Evolutionary conservation across 345 rosid species (phyloP).

Genomic region (Brassica rapa): DNA sequence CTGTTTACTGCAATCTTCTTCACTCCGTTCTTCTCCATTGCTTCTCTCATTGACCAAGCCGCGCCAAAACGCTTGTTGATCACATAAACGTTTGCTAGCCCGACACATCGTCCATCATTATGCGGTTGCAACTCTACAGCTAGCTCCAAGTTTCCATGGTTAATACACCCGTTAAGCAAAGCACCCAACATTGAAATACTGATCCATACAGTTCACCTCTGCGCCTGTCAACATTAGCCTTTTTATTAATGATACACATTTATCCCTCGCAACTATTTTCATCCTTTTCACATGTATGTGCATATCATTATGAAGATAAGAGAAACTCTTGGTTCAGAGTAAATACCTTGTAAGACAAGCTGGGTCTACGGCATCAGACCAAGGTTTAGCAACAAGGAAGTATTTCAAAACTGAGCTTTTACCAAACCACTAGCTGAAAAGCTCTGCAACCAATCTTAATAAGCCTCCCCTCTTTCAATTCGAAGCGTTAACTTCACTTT

Average conservation of each 20-base stretch:
- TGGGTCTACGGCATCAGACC: conserved; percentile 24
- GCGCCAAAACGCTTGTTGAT: conserved; percentile 17
- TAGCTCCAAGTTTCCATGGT: conserved; percentile 59
- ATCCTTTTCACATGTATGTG: background rate
- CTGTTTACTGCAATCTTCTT: conserved; percentile 78
- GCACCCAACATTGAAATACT: conserved; percentile 59
- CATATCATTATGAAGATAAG: background rate
- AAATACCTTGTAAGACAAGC: conserved; percentile 28
- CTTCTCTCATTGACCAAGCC: conserved; percentile 59
- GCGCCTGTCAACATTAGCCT: conserved; percentile 19
- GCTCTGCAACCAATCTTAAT: conserved; percentile 10
- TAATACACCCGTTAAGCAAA: conserved; percentile 68
- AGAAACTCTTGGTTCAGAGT: background rate
- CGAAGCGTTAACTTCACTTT: conserved; percentile 15
- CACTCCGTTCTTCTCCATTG: conserved; percentile 78
- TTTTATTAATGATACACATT: conserved; percentile 1
- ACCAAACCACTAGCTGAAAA: conserved; percentile 10
- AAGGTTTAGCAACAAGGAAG: conserved; percentile 17
- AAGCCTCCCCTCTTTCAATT: conserved; percentile 5
- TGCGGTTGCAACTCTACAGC: conserved; percentile 73
- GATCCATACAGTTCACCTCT: conserved; percentile 1
- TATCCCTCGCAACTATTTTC: background rate
- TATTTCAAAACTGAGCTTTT: conserved; percentile 24
- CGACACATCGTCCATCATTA: conserved; percentile 70
- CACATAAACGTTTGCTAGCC: conserved; percentile 59